Evolutionary conservation across 2,329 filamentous ascomycete genomes (phyloP), one percentile per base, ranked within the genome.

Genomic region (Diplodia corticola): DNA sequence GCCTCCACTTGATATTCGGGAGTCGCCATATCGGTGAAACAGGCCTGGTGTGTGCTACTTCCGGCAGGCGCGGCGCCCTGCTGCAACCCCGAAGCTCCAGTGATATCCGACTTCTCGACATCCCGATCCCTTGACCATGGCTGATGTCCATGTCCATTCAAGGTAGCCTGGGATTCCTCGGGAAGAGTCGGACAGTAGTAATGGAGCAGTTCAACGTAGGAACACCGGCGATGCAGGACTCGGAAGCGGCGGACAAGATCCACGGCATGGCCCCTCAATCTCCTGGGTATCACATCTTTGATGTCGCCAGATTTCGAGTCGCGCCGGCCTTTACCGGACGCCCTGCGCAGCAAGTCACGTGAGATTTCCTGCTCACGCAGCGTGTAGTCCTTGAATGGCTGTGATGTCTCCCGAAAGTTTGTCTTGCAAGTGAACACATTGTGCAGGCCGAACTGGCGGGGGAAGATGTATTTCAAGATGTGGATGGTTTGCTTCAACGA

Each of bases 381-480:
- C 0, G 90, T 93, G 74, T 97, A 96, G 76, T 97, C 93, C 73
- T 92, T 91, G 73, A 94, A 89, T 28, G 85, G 85, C 71, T 94
- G 90, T 0, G 86, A 81, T 0, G 89, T 94, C 72, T 91, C 86
- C 57, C 79, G 84, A 24, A 74, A 75, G 74, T 95, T 85, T 17
- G 90, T 83, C 3, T 81, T 79, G 5, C 88, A 91, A 0, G 88
- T 92, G 74, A 98, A 97, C n/a, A 90, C 92, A 77, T 98, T 99
- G 74, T 96, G 92, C 3, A 99, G 81, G 15, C 87, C 87, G 73
- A 97, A 98, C 73, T 98, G 93, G 12, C 89, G 85, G 35, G 95
- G 95, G 71, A 99, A 99, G 1, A 99, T 88, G 77, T 98, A 94
- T 82, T 94, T 95, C 85, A 97, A 87, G 22, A 96, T 79, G 70